Base-by-base conservation (phyloP, 495 filamentous ascomycete species). In the Podospora didyma region DNA sequence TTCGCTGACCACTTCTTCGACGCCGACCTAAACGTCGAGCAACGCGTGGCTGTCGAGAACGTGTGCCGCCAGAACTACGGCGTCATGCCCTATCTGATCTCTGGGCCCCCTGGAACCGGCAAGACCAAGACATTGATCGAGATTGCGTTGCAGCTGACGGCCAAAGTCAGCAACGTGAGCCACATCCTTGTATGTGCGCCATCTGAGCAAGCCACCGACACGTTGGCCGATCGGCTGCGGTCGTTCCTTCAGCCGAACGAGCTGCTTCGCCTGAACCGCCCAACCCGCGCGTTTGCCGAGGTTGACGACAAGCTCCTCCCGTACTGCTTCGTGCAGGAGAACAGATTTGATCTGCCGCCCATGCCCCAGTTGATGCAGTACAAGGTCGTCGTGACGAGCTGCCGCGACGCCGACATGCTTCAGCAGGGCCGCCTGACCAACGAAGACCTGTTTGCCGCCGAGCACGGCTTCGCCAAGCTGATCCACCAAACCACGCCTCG, bases 91-190 rank as follows among this genome's bases (percentile, higher is more conserved):
- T 82, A 74, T 54, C 67, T 82, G 53, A 78, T 82, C 26, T 79
- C 75, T 3, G 79, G 79, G 2, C 79, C 79, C 23, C 78, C 79
- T 16, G 79, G 79, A 20, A 82, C 79, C 5, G 79, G 79, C 26
- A 82, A 82, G 57, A 82, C 79, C 41, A 82, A 80, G 65, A 82
- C 78, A 17, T 62, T 82, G 20, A 79, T 82, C 45, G 79, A 82
- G 66, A 65, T 67, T 14, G 72, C 75, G 1, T 50, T 79, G 16
- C 70, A 73, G 51, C 63, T 75, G 1, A 28, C 66, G 16, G 51
- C 53, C 35, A 62, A 63, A 31, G 61, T 55, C 17, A 31, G 52
- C 4, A 23, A 46, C 16, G 34, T 59, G 23, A 65, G 55, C n/a
- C 79, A 80, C 63, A 73, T 84, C 22, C 63, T 84, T 11, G 64